Base-by-base conservation (phyloP, 1,284 basidiomycete genomes). In the Cutaneotrichosporon cutaneum region DNA sequence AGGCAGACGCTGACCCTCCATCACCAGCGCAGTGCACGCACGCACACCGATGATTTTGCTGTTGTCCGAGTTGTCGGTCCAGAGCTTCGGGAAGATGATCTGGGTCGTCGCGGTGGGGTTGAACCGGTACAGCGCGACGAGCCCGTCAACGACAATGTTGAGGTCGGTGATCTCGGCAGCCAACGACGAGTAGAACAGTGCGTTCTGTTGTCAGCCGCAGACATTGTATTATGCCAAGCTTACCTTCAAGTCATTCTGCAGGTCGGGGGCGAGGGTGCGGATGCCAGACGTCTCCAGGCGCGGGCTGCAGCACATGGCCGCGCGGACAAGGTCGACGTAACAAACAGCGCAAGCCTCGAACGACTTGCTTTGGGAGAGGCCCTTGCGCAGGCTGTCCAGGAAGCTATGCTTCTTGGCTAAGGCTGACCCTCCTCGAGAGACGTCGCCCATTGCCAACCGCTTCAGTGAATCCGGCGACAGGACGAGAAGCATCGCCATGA, bases 261-360 rank as follows among this genome's bases (percentile, higher is more conserved):
- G 79, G 70, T 94, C 91, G 18, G 81, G 81, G 0, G 89, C 88
- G 26, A 92, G 80, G 55, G 74, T 74, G 26, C 87, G 84, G 27
- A 94, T 74, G 11, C 92, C 90, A 11, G 79, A 74, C 13, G 79
- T 78, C 6, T 84, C 85, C 3, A 84, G 82, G 2, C 69, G 64
- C 0, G 86, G 83, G 10, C 83, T 83, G 33, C 90, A 82, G 58
- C 86, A 84, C 48, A 86, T 87, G 3, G 91, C 92, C 1, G 89
- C 90, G 61, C 88, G 85, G 75, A 90, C 90, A 35, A 93, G 80
- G 72, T 96, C 93, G 30, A 93, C 83, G 56, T 86, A 85, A 75
- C 90, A 93, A 2, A 89, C 84, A 14, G 65, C 71, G 48, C 70
- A 72, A 0, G 74, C 70, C 56, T 78, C 75, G 39, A 72, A 74